Evolutionary conservation across 2,329 filamentous ascomycete species (phyloP), one percentile per base, ranked within the genome.

Genomic region (Dactylellina leptospora): DNA sequence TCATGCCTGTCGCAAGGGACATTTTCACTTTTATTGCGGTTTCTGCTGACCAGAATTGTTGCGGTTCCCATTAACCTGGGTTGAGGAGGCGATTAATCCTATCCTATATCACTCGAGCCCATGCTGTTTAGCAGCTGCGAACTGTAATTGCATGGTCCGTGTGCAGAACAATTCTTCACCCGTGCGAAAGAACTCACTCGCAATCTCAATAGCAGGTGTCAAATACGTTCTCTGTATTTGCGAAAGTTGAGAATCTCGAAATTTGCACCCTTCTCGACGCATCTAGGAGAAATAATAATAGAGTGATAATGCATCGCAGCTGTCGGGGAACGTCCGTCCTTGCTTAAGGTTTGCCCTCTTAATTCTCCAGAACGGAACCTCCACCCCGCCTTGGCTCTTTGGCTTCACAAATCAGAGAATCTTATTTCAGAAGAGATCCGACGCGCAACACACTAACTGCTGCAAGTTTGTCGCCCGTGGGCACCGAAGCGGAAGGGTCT

Each of bases 121-220:
- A 30, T 70, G 64, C 42, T 27, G n/a, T 22, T 53, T 48, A 48
- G 28, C 25, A 38, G n/a, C 22, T 55, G 9, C 20, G 36, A 16
- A 33, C 38, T 40, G 22, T 20, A 56, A 40, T 18, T 28, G 51
- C 55, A 61, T 70, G 64, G 64, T 70, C 56, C 54, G 38, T 70
- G 48, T 70, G 64, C 56, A 61, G 64, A 66, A 50, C 27, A 44
- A 50, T 58, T 66, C 61, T 66, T 66, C 61, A 66, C 9, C 18
- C 16, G n/a, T n/a, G n/a, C n/a, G n/a, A n/a, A n/a, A n/a, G n/a
- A n/a, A n/a, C n/a, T n/a, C n/a, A n/a, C n/a, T n/a, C n/a, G n/a
- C n/a, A n/a, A n/a, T n/a, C n/a, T n/a, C n/a, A n/a, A n/a, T n/a
- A n/a, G n/a, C n/a, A n/a, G n/a, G n/a, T n/a, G n/a, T n/a, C n/a